These are phyloP conservation scores for Sphaerulina musiva DNA, from an alignment of 2,329 filamentous ascomycete species.

Conservation along the genomic window DNA sequence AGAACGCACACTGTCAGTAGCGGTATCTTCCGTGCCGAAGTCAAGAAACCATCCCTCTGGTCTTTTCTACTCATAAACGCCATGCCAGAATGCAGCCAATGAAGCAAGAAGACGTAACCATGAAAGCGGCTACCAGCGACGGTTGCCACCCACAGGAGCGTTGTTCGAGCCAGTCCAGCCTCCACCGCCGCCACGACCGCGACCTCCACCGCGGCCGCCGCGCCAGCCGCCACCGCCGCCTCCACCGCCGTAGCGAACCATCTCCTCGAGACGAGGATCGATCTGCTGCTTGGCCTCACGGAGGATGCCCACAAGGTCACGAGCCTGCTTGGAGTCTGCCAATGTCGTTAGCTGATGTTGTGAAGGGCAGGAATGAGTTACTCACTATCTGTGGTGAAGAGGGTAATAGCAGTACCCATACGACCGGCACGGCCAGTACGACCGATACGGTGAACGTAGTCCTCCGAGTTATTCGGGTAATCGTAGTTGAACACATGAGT, in stretches of 20 bases:
- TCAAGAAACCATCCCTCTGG: conserved; percentile 8
- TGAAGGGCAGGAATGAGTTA: conserved; percentile 31
- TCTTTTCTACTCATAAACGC: conserved; percentile 17
- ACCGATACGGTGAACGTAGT: conserved; percentile 63
- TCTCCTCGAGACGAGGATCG: conserved; percentile 90
- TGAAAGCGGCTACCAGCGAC: conserved; percentile 44
- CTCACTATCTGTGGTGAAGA: conserved; percentile 99
- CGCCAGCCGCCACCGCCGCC: conserved; percentile 61
- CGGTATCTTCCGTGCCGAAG: conserved; percentile 10
- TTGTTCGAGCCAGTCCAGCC: conserved; percentile 52
- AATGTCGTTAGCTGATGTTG: conserved; percentile 29
- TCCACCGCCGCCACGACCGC: conserved; percentile 44
- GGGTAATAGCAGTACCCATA: conserved; percentile 91
- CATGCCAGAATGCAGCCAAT: conserved; percentile 18
- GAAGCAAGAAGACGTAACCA: neutral
- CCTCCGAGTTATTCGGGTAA: conserved; percentile 86
- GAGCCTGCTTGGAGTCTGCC: conserved; percentile 59
- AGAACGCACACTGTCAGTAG: conserved; percentile 9
- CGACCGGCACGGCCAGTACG: conserved; percentile 69
- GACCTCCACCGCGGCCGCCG: conserved; percentile 44
- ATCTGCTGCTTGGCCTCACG: conserved; percentile 97
- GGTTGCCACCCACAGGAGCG: conserved; percentile 51
- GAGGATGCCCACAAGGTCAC: conserved; percentile 88
- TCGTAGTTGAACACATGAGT: conserved; percentile 99
- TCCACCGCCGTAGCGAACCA: conserved; percentile 85